phyloP scores from a whole-genome alignment of 306 rosid genomes.

The Castanea crenata region DNA sequence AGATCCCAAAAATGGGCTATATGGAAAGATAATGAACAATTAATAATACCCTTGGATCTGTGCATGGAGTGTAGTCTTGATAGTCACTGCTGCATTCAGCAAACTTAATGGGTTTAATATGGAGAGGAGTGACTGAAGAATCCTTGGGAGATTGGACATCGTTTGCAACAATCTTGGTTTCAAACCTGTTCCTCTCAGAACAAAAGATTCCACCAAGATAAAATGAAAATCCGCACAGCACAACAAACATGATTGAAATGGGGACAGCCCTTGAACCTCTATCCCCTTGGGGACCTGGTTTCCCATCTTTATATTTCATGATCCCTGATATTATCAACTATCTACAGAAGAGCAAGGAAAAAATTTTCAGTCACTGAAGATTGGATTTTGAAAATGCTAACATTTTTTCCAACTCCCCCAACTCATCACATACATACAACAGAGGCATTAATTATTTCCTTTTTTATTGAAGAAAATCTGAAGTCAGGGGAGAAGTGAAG shows the following conservation, averaged over 20 bases:
- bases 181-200: constrained; percentile 40
- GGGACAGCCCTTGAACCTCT: constrained; percentile 51
- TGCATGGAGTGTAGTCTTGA: constrained; percentile 98
- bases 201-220: constrained; percentile 84
- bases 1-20: not conserved
- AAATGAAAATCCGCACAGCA: constrained; percentile 76
- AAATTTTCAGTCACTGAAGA: not conserved
- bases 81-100: constrained; percentile 64
- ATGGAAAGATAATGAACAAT: constrained; percentile 16
- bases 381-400: not conserved
- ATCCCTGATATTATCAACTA: constrained; percentile 28
- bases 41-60: constrained; percentile 82
- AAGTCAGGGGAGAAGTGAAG: not conserved
- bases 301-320: constrained; percentile 95
- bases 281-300: constrained; percentile 53
- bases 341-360: constrained; percentile 43
- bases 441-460: not conserved
- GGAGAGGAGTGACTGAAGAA: constrained; percentile 46
- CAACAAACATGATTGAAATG: constrained; percentile 43
- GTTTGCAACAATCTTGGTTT: constrained; percentile 27
- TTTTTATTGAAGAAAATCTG: not conserved
- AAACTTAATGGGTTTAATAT: constrained; percentile 42
- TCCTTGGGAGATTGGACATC: constrained; percentile 43
- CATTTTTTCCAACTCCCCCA: constrained; percentile 3
- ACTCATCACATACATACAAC: not conserved